phyloP scores from a whole-genome alignment of 129 eudicot genomes.

The Pulicaria dysenterica region DNA sequence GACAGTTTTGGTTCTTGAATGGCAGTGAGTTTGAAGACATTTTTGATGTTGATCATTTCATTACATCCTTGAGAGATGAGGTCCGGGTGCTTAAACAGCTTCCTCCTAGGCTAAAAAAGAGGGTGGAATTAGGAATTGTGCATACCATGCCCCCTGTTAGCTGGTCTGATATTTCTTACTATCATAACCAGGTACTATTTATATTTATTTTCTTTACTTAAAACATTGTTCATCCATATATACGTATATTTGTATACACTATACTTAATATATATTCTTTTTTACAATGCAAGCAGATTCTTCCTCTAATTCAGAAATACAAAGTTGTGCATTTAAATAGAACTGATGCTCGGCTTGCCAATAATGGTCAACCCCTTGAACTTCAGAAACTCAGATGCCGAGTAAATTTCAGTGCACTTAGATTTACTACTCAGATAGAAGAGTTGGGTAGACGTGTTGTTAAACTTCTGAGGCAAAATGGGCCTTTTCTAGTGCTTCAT shows the following conservation, averaged over 20 bases:
- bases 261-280: not conserved
- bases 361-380: slow-evolving; percentile 72
- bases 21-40: slow-evolving; percentile 94
- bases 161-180: slow-evolving; percentile 97
- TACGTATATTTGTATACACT: not conserved
- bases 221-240: not conserved
- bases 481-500: slow-evolving; percentile 93
- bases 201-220: not conserved
- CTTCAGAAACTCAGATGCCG: slow-evolving; percentile 92
- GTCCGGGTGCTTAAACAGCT: slow-evolving; percentile 85
- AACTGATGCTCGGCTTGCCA: slow-evolving; percentile 98
- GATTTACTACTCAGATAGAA: slow-evolving; percentile 87
- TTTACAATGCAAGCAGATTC: slow-evolving; percentile 56
- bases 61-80: slow-evolving; percentile 92
- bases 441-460: slow-evolving; percentile 83
- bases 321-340: slow-evolving; percentile 92
- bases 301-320: slow-evolving; percentile 80
- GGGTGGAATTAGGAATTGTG: slow-evolving; percentile 73
- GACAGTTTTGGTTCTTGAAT: slow-evolving; percentile 8
- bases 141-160: slow-evolving; percentile 92
- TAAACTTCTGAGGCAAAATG: slow-evolving; percentile 70
- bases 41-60: slow-evolving; percentile 97
- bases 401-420: slow-evolving; percentile 76
- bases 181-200: slow-evolving; percentile 70
- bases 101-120: slow-evolving; percentile 85